Evolutionary conservation across 495 filamentous ascomycete species (phyloP).

Genomic region (Wilcoxina mikolae): DNA sequence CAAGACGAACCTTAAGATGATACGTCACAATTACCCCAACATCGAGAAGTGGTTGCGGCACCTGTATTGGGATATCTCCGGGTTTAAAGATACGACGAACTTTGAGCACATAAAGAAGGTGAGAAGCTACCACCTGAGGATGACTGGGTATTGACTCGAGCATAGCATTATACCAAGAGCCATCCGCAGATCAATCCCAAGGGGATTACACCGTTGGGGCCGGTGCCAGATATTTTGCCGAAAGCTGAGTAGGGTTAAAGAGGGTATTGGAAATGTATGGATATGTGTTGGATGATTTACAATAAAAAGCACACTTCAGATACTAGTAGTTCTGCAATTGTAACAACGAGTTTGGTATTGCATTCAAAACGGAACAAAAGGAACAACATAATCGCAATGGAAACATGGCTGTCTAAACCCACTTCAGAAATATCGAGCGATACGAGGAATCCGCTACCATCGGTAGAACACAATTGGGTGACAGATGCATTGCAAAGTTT

Average conservation of each 20-base stretch:
- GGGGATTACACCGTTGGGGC: conserved; percentile 50
- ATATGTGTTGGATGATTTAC: no score
- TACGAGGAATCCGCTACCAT: no score
- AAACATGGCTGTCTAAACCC: no score
- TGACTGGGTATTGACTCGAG: neutral
- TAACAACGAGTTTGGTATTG: no score
- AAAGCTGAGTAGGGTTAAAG: conserved; percentile 14
- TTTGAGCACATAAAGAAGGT: conserved; percentile 51
- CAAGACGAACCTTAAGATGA: conserved; percentile 78
- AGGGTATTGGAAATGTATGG: neutral
- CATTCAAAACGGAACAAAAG: no score
- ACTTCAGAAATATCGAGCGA: no score
- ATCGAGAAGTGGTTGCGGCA: conserved; percentile 54
- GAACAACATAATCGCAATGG: no score
- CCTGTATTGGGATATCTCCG: conserved; percentile 56
- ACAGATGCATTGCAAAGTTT: no score
- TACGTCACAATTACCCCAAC: conserved; percentile 59
- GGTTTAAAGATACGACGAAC: conserved; percentile 54
- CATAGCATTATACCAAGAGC: conserved; percentile 37
- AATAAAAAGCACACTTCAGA: no score
- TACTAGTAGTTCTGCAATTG: no score
- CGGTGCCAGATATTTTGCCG: conserved; percentile 45
- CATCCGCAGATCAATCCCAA: conserved; percentile 46
- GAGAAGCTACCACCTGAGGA: conserved; percentile 16
- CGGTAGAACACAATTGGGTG: no score